A percentile compares a stretch with the other conserved stretches of the same genome.
Conservation (phyloP, 148 eudicot genomes). For the Vaccinium macrocarpon region DNA sequence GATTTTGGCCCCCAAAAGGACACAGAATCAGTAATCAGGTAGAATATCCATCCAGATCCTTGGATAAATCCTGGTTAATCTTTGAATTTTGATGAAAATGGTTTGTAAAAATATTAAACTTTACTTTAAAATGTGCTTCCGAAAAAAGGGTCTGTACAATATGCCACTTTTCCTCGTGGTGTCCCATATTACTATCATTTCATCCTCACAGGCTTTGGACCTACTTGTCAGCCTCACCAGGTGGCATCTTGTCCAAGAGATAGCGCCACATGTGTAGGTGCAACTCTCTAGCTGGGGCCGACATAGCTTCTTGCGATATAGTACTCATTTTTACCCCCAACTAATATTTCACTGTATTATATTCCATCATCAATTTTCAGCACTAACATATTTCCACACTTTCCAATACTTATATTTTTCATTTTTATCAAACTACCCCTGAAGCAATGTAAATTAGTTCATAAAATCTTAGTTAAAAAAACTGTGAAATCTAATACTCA, state of each 20-base stretch:
- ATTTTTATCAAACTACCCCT: neutral
- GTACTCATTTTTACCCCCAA: neutral
- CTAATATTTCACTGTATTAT: neutral
- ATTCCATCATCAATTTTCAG: neutral
- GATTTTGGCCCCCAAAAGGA: neutral
- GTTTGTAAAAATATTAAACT: neutral
- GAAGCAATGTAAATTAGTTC: neutral
- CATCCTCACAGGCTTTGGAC: slow-evolving; percentile 1
- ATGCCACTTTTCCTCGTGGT: neutral
- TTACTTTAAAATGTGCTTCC: neutral
- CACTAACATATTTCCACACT: neutral
- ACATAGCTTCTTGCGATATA: neutral
- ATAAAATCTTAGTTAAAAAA: neutral
- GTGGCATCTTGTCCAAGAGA: neutral
- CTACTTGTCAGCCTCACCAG: neutral
- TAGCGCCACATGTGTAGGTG: neutral
- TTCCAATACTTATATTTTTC: neutral
- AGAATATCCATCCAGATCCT: neutral
- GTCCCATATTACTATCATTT: neutral
- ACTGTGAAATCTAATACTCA: neutral
- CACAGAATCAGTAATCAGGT: neutral
- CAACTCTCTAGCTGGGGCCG: neutral
- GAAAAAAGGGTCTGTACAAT: neutral
- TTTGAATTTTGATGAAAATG: neutral
- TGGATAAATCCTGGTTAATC: slow-evolving; percentile 1